phyloP scores from a whole-genome alignment of 768 basidiomycete species.

The Lyophyllum semitale region DNA sequence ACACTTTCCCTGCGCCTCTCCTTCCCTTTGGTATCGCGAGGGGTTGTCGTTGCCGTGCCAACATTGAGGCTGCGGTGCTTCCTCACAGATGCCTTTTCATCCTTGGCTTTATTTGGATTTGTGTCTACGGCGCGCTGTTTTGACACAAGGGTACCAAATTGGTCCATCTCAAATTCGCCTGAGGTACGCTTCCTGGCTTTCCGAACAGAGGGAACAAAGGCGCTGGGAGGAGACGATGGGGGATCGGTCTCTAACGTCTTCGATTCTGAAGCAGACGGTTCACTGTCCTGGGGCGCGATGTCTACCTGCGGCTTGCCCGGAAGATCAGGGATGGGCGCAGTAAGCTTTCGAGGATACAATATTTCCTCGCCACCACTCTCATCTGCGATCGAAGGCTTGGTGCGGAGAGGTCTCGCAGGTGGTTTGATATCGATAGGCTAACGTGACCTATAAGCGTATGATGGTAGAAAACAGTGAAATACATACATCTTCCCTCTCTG shows the following conservation, averaged over 20 bases:
- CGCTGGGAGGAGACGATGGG: slow-evolving; percentile 59
- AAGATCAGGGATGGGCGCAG: slow-evolving; percentile 29
- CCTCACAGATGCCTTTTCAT: slow-evolving; percentile 54
- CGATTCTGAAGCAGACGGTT: slow-evolving; percentile 28
- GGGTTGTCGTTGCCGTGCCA: slow-evolving; percentile 34
- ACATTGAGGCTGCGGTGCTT: slow-evolving; percentile 76
- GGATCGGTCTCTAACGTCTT: slow-evolving; percentile 31
- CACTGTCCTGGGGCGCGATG: slow-evolving; percentile 19
- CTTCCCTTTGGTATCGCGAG: slow-evolving; percentile 49
- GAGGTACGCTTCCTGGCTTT: slow-evolving; percentile 76
- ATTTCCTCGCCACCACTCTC: slow-evolving; percentile 93
- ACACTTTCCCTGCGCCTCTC: slow-evolving; percentile 58
- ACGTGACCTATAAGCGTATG: slow-evolving; percentile 5
- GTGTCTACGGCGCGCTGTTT: slow-evolving; percentile 46
- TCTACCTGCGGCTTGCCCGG: slow-evolving; percentile 31
- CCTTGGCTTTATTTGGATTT: slow-evolving; percentile 41
- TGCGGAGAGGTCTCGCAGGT: slow-evolving; percentile 52
- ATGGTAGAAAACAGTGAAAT: slow-evolving; percentile 5
- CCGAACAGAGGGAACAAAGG: slow-evolving; percentile 55
- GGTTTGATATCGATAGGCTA: slow-evolving; percentile 48
- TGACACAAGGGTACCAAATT: slow-evolving; percentile 59
- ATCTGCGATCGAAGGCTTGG: slow-evolving; percentile 68
- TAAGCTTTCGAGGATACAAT: slow-evolving; percentile 72
- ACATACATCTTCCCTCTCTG: slow-evolving; percentile 69
- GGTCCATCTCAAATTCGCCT: slow-evolving; percentile 82